These are phyloP conservation scores for Globisporangium paddicum DNA, from an alignment of 352 stramenopile species.

Conservation along the genomic window DNA sequence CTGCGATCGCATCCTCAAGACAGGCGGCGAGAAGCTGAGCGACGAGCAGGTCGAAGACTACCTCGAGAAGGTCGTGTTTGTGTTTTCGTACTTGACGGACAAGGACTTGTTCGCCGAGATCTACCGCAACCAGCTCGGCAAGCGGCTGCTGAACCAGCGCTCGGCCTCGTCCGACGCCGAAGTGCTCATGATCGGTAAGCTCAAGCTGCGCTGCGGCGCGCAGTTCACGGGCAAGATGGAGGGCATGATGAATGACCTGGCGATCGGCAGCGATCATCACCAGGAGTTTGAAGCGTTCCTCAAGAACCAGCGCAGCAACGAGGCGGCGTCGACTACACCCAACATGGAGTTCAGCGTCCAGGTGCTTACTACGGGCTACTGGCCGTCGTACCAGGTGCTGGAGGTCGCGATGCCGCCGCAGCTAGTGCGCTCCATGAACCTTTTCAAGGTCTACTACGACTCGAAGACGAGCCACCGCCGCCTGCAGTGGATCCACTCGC, in stretches of 20 bases:
- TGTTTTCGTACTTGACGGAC: slow-evolving; percentile 99
- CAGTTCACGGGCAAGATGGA: slow-evolving; percentile 99
- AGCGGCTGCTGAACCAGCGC: slow-evolving; percentile 97
- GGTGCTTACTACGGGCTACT: slow-evolving; percentile 98
- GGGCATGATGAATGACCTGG: slow-evolving; percentile 99
- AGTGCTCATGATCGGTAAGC: slow-evolving; percentile 98
- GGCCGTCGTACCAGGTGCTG: slow-evolving; percentile 97
- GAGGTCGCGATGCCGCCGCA: slow-evolving; percentile 93
- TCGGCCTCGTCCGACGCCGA: slow-evolving; percentile 97
- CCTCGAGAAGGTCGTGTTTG: slow-evolving; percentile 97
- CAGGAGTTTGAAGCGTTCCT: slow-evolving; percentile 95
- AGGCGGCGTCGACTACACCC: slow-evolving; percentile 26
- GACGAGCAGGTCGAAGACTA: slow-evolving; percentile 97
- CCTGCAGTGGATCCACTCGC: slow-evolving; percentile 95
- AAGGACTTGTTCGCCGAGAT: slow-evolving; percentile 99
- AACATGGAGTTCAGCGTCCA: slow-evolving; percentile 96
- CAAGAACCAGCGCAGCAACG: slow-evolving; percentile 77
- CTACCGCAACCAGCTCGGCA: slow-evolving; percentile 98
- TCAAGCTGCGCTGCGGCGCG: slow-evolving; percentile 98
- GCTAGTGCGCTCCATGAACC: slow-evolving; percentile 94
- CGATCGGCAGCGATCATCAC: slow-evolving; percentile 96
- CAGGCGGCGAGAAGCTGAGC: slow-evolving; percentile 96
- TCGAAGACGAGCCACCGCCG: slow-evolving; percentile 93
- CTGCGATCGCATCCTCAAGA: slow-evolving; percentile 99
- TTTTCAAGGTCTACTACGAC: slow-evolving; percentile 96